phyloP scores from a whole-genome alignment of 1,139 yeast genomes.

The Pichia sp. region DNA sequence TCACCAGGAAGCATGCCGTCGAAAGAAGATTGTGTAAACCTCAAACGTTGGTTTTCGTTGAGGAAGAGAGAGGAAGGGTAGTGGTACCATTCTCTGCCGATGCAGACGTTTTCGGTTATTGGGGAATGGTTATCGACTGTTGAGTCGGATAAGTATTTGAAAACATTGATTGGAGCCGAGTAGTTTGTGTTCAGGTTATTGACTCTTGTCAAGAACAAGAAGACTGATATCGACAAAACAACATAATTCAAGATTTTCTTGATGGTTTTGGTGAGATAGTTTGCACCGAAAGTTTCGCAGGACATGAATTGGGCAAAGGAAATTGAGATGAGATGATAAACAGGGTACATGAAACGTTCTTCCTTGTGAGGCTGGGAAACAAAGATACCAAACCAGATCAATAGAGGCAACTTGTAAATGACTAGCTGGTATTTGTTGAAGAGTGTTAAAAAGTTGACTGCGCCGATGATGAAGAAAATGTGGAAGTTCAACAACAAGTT shows the following conservation, averaged over 20 bases:
- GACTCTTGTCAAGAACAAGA: constrained; percentile 30
- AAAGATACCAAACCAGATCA: constrained; percentile 67
- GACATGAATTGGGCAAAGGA: constrained; percentile 53
- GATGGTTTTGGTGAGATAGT: constrained; percentile 6
- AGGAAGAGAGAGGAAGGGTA: constrained; percentile 84
- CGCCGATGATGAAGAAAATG: constrained; percentile 46
- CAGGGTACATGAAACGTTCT: constrained; percentile 84
- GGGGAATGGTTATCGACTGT: constrained; percentile 11
- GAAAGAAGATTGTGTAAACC: constrained; percentile 73
- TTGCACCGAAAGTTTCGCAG: constrained; percentile 14
- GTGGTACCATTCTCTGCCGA: constrained; percentile 94
- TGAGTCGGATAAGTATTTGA: constrained; percentile 31
- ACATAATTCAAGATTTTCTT: constrained; percentile 12
- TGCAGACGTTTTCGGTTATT: constrained; percentile 54
- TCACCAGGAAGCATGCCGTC: constrained; percentile 88
- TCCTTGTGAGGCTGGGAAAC: constrained; percentile 84
- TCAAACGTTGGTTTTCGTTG: constrained; percentile 49
- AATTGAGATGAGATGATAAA: constrained; percentile 64
- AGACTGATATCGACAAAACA: not conserved
- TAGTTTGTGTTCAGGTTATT: constrained; percentile 53
- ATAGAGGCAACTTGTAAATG: constrained; percentile 37
- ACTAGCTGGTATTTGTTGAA: constrained; percentile 26
- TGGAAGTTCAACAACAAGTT: constrained; percentile 76
- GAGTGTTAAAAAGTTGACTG: constrained; percentile 20
- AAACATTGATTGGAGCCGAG: constrained; percentile 54